Conservation (phyloP, 129 eudicot genomes). For the Centaurea solstitialis region DNA sequence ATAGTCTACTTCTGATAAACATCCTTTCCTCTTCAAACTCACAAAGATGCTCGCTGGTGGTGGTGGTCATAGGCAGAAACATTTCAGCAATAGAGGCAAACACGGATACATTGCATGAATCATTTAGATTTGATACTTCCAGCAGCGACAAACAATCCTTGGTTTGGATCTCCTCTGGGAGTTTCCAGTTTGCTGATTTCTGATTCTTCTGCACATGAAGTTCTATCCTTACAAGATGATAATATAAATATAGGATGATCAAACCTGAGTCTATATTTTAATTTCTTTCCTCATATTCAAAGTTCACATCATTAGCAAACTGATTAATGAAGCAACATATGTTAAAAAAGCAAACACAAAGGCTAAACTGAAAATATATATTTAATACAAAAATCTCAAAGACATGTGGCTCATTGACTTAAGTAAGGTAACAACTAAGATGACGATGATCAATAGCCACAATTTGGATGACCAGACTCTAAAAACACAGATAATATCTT, state of each 20-base stretch:
- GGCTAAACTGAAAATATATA: not conserved
- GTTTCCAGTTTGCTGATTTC: constrained; percentile 64
- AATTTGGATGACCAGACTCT: not conserved
- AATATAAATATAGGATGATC: not conserved
- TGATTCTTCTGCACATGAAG: constrained; percentile 37
- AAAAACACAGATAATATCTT: not conserved
- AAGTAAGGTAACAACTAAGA: not conserved
- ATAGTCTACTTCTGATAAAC: constrained; percentile 68
- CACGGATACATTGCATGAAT: constrained; percentile 53
- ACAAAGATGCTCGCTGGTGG: constrained; percentile 37
- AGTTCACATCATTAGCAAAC: not conserved
- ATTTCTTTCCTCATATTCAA: not conserved
- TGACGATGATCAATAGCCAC: not conserved
- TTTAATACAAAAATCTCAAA: not conserved
- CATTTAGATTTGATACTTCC: constrained; percentile 49
- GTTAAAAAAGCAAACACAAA: not conserved
- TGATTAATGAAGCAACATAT: not conserved
- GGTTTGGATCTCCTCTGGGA: constrained; percentile 43
- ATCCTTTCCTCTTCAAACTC: constrained; percentile 62
- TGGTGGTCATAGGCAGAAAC: constrained; percentile 65
- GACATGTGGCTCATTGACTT: not conserved
- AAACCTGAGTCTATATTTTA: not conserved
- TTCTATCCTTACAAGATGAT: not conserved
- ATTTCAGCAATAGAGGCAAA: constrained; percentile 76
- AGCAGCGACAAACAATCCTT: constrained; percentile 53